Base-by-base conservation (phyloP, 345 rosid genomes). In the Eutrema heterophyllum region DNA sequence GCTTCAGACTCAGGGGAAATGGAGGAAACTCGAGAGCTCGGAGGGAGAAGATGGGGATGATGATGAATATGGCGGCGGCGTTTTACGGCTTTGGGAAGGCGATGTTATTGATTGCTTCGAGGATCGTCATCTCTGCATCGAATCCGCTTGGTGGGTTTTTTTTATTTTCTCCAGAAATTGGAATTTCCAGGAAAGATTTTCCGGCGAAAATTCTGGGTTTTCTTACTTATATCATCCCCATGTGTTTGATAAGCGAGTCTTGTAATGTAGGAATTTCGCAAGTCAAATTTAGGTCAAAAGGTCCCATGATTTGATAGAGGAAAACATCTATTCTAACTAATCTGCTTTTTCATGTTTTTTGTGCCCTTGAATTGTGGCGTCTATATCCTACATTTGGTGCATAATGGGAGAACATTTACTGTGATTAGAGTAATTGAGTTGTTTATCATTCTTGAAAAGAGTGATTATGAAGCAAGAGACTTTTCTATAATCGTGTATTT, bases 61-160 rank as follows among this genome's bases (percentile, higher is more conserved):
- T 11, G 89, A 74, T 9, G 94, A 79, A 2, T 84, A 81, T 45
- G 71, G 81, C 38, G 90, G 90, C 7, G 90, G 88, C 32, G 96
- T 88, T 56, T 87, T 91, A 2, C 85, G 98, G 81, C 81, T 94
- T 89, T 94, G 98, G 98, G 98, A 94, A 84, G 96, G 96, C 45
- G 92, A 85, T 68, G 85, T 89, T 16, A 85, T 87, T 60, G 96
- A 86, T 79, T 89, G 88, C 83, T 80, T 86, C 46, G 90, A 89
- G 39, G 90, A 94, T 81, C 91, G 88, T 76, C 90, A 83, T 32
- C 61, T 91, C 67, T 91, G 96, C 69, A 72, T 87, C 52, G 84
- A 94, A 85, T 88, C 98, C 36, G 64, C 87, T 53, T 91, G 95
- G 98, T 94, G n/a, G 16, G 81, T 32, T 78, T 72, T 18, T 43